These are phyloP conservation scores for Leccinum rimulosum DNA, from an alignment of 768 basidiomycete species.

Conservation along the genomic window DNA sequence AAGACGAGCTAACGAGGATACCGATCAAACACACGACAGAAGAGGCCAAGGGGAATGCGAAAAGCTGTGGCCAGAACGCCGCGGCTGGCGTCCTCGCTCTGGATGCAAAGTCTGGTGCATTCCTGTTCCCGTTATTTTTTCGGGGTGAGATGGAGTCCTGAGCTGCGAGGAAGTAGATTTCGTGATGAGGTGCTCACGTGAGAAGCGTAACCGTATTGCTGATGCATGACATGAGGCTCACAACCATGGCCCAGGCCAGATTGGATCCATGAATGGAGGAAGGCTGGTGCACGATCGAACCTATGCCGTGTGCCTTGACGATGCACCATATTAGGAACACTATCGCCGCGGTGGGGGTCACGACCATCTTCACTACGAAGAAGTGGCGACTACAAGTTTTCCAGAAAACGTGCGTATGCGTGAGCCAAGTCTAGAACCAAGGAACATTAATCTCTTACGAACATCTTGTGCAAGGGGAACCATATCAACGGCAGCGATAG, in stretches of 20 bases:
- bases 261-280: slow-evolving; percentile 61
- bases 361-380: slow-evolving; percentile 74
- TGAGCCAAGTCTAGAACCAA: not conserved
- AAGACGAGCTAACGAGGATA: slow-evolving; percentile 79
- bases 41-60: slow-evolving; percentile 72
- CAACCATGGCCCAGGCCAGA: slow-evolving; percentile 74
- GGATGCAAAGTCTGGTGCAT: slow-evolving; percentile 76
- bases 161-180: not conserved
- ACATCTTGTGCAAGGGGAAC: slow-evolving; percentile 84
- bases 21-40: slow-evolving; percentile 76
- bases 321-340: slow-evolving; percentile 79
- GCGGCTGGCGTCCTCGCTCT: slow-evolving; percentile 55
- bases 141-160: slow-evolving; percentile 12
- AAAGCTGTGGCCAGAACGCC: slow-evolving; percentile 62
- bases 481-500: slow-evolving; percentile 76
- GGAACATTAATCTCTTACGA: slow-evolving; percentile 26
- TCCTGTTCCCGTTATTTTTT: slow-evolving; percentile 36
- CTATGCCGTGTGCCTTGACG: slow-evolving; percentile 72
- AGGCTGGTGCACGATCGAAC: slow-evolving; percentile 68
- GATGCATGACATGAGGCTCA: slow-evolving; percentile 72
- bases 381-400: slow-evolving; percentile 55
- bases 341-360: slow-evolving; percentile 68
- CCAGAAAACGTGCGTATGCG: slow-evolving; percentile 13
- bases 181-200: slow-evolving; percentile 44
- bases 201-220: slow-evolving; percentile 77